Percentiles rank a stretch among this genome's conserved stretches.
Conservation (phyloP, 2,329 filamentous ascomycete genomes). For the Sclerotinia minor region DNA sequence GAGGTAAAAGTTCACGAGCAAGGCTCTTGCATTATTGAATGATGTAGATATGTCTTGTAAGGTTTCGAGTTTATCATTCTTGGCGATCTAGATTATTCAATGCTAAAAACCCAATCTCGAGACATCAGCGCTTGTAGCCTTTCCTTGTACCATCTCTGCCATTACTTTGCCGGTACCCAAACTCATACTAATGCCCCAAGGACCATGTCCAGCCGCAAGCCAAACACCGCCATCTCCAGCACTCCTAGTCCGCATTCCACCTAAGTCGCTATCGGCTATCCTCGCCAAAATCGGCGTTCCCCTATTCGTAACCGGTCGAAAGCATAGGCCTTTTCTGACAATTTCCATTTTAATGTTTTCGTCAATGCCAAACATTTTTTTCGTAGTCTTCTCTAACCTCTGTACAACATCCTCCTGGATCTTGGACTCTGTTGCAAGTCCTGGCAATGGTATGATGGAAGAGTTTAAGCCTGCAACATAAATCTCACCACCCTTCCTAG, state of each 20-base stretch:
- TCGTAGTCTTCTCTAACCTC: slow-evolving; percentile 52
- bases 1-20: neutral
- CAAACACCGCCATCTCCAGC: slow-evolving; percentile 62
- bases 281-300: slow-evolving; percentile 64
- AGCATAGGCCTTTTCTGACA: slow-evolving; percentile 67
- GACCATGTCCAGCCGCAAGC: slow-evolving; percentile 70
- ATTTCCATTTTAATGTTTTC: slow-evolving; percentile 58
- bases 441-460: slow-evolving; percentile 58
- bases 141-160: slow-evolving; percentile 66
- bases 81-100: neutral
- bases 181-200: slow-evolving; percentile 68
- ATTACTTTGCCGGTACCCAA: slow-evolving; percentile 71
- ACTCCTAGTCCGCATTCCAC: slow-evolving; percentile 46
- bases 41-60: neutral
- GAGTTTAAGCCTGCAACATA: slow-evolving; percentile 75
- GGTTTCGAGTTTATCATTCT: neutral
- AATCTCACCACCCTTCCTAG: slow-evolving; percentile 64
- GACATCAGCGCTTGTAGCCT: slow-evolving; percentile 59
- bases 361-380: slow-evolving; percentile 48
- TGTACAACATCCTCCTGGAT: slow-evolving; percentile 51
- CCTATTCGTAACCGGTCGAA: slow-evolving; percentile 65
- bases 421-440: slow-evolving; percentile 51
- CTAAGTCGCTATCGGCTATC: slow-evolving; percentile 58
- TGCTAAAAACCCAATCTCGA: slow-evolving; percentile 47
- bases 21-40: neutral